Base-by-base conservation (phyloP, 2,329 filamentous ascomycete genomes). In the Neofusicoccum cordaticola region DNA sequence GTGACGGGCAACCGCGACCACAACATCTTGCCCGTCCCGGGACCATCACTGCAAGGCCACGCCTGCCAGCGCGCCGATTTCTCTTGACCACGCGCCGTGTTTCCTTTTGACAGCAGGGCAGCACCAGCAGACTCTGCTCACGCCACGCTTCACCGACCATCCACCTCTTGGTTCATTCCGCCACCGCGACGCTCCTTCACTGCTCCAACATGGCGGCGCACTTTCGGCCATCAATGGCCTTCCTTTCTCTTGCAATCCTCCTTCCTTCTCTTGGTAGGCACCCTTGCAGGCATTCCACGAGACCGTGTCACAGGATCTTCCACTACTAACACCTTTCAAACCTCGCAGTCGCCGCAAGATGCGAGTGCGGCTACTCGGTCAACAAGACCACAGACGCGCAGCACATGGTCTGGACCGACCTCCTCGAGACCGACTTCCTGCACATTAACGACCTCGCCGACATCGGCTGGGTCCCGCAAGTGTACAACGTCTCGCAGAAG, bases 281-380 rank as follows among this genome's bases (percentile, higher is more conserved):
- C 13, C 31, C 19, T n/a, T 19, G 17, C 12, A n/a, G 51, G 17
- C 35, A 37, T 27, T 1, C 39, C 17, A 11, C 35, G 4, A 56
- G 35, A 41, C 50, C 13, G 9, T 39, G 15, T 37, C 35, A 56
- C 22, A 22, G 22, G 22, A 22, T 22, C 22, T 22, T 22, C 7
- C 8, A 19, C 34, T n/a, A 15, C 58, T 62, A 27, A 62, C 45
- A n/a, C 34, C 15, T 35, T 22, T 27, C n/a, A n/a, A 35, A 35
- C 27, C 4, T 22, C 57, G 27, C 65, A 78, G 77, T 72, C 47
- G 69, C 70, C 47, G 82, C 83, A 4, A 80, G 83, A 67, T 93
- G 91, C 78, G 85, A 90, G 70, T 94, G 91, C 72, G 91, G 90
- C 60, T 93, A 92, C 74, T 83, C 83, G 2, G 76, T 88, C 50